These are phyloP conservation scores for Sporothrix inflata DNA, from an alignment of 2,329 filamentous ascomycete species.

Conservation along the genomic window DNA sequence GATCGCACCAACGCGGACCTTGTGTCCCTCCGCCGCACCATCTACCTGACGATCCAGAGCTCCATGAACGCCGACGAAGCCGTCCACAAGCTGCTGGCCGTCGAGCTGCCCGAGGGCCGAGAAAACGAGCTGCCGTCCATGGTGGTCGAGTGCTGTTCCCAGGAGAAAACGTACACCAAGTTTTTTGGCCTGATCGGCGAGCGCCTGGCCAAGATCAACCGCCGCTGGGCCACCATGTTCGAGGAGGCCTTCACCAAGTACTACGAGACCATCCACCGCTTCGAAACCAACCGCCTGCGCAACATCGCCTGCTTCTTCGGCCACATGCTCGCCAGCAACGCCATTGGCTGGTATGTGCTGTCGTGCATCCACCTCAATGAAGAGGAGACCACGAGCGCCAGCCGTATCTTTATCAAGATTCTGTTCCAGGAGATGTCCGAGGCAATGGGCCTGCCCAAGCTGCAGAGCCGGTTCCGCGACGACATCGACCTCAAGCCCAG, in stretches of 20 bases:
- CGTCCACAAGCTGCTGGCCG: conserved; percentile 94
- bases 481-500: conserved; percentile 72
- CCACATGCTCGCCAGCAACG: conserved; percentile 84
- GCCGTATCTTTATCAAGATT: conserved; percentile 98
- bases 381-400: conserved; percentile 94
- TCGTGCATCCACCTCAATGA: conserved; percentile 88
- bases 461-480: conserved; percentile 77
- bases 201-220: conserved; percentile 92
- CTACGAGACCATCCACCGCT: conserved; percentile 96
- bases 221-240: conserved; percentile 91
- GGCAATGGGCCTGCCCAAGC: conserved; percentile 78
- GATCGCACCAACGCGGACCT: conserved; percentile 96
- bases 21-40: conserved; percentile 88
- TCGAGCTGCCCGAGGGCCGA: conserved; percentile 82
- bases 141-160: conserved; percentile 95
- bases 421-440: conserved; percentile 91
- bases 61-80: conserved; percentile 96
- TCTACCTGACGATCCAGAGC: conserved; percentile 97
- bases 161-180: conserved; percentile 96
- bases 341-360: conserved; percentile 89
- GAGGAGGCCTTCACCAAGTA: conserved; percentile 89
- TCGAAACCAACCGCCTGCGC: conserved; percentile 91
- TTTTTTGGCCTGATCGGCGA: conserved; percentile 96
- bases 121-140: conserved; percentile 92
- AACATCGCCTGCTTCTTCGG: conserved; percentile 97